Base-by-base conservation (phyloP, 495 filamentous ascomycete species). In the Aeminium ludgeri region DNA sequence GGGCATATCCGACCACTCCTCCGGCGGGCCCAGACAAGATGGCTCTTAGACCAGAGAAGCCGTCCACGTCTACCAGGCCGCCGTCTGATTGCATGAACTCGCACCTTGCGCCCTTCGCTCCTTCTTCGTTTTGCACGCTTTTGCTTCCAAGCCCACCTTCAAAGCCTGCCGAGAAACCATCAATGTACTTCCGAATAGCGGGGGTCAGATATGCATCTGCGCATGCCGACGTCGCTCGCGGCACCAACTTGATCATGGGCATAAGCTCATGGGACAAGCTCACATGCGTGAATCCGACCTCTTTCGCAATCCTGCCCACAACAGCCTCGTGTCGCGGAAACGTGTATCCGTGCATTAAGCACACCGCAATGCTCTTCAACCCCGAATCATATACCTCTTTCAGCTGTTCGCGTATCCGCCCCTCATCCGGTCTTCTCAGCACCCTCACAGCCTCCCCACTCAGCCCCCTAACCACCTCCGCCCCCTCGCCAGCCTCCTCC, bases 171-270 rank as follows among this genome's bases (percentile, higher is more conserved):
- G 80, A 75, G 49, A 97, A 96, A 2, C 86, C 87, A 20, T 75
- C 68, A 50, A 96, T 91, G 56, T 97, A 97, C 57, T 86, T 85
- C 56, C 85, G 85, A 53, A 97, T 96, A 8, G 86, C 82, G 0
- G 89, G 89, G 1, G 89, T 96, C 4, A 97, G 69, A 55, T 97
- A 97, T 3, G 89, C 89, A 63, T 97, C 89, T 5, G 87, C 89
- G 20, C 85, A 91, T 8, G 89, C 82, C 12, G 83, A 92, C 8
- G 86, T 95, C 10, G 84, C 87, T 40, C 89, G 66, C 19, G 87
- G 80, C 0, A 86, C 78, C 6, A 86, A 61, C 56, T 86, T 87
- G 53, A 85, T 95, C 86, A 95, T 97, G 19, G 89, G 89, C 75
- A 93, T 92, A 20, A 84, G 65, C 56, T 83, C 71, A 45, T 78